A percentile compares a stretch with the other conserved stretches of the same genome.
Evolutionary conservation across 2,329 filamentous ascomycete genomes (phyloP).

Genomic region (Fusarium pseudocircinatum): DNA sequence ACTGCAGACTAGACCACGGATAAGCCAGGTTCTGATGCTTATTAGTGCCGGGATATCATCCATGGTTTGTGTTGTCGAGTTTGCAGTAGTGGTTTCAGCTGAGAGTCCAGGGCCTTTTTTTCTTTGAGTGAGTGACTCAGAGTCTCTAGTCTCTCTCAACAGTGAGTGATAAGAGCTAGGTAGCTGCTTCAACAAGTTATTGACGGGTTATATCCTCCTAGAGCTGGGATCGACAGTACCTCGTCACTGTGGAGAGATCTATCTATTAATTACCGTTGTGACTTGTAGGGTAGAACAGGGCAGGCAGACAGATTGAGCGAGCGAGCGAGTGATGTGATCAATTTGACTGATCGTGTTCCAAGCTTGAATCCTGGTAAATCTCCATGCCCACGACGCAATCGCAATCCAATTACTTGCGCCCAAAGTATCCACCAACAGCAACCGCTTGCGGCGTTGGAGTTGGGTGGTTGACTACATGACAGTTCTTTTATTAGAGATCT

Average conservation of each 20-base stretch:
- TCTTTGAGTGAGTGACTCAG: neutral
- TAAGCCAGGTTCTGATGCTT: conserved; percentile 11
- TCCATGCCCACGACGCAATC: conserved; percentile 23
- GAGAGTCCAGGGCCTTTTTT: neutral
- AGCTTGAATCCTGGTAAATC: conserved; percentile 30
- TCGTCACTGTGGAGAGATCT: conserved; percentile 31
- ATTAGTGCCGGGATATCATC: conserved; percentile 1
- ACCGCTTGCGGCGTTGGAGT: conserved; percentile 5
- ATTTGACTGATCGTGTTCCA: conserved; percentile 27
- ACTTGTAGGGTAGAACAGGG: conserved; percentile 19
- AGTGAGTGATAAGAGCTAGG: neutral
- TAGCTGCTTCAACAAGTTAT: neutral
- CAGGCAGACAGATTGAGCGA: conserved; percentile 3
- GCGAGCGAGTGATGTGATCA: conserved; percentile 21
- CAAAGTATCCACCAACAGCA: conserved; percentile 19
- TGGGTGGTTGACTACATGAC: neutral
- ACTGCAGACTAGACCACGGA: neutral
- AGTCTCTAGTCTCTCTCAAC: neutral
- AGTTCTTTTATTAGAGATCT: neutral
- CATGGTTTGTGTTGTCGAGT: conserved; percentile 6
- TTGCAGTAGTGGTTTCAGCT: conserved; percentile 36
- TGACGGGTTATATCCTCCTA: neutral
- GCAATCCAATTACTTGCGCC: conserved; percentile 16
- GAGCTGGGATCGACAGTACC: conserved; percentile 21
- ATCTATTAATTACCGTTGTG: conserved; percentile 12